Conservation (phyloP, 1,139 yeast species). For the Saccharomyces hybrid region DNA sequence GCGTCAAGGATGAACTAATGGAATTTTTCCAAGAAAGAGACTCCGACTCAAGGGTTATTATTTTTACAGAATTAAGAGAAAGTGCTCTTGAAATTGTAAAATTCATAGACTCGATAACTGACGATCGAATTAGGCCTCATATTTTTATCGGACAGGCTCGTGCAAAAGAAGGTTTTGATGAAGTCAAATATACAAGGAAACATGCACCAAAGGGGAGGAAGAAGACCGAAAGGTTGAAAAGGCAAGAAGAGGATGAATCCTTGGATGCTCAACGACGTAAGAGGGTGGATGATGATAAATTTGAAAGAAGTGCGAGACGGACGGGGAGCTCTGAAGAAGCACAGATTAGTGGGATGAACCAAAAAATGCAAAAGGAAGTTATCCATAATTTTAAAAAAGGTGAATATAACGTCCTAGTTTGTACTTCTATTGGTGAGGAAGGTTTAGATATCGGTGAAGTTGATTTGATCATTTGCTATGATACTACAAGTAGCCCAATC, state of each 20-base stretch:
- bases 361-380: constrained; percentile 62
- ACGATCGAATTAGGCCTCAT: constrained; percentile 55
- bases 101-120: constrained; percentile 43
- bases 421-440: constrained; percentile 97
- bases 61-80: constrained; percentile 82
- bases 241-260: constrained; percentile 29
- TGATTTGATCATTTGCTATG: constrained; percentile 85
- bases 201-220: constrained; percentile 37
- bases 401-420: constrained; percentile 69
- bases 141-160: constrained; percentile 82
- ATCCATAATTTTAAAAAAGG: constrained; percentile 69
- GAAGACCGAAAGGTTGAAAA: constrained; percentile 32
- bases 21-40: constrained; percentile 42
- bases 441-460: constrained; percentile 98
- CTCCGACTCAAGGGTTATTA: constrained; percentile 62
- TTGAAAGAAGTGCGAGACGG: constrained; percentile 32
- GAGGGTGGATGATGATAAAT: constrained; percentile 29
- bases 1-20: constrained; percentile 49
- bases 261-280: constrained; percentile 23
- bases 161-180: constrained; percentile 57
- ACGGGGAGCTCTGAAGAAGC: constrained; percentile 40
- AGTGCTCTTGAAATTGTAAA: constrained; percentile 82
- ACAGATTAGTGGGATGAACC: constrained; percentile 51
- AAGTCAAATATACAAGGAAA: constrained; percentile 39
- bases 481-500: constrained; percentile 88